Conservation (phyloP, 805 yeast species). For the Candida ulmi region DNA sequence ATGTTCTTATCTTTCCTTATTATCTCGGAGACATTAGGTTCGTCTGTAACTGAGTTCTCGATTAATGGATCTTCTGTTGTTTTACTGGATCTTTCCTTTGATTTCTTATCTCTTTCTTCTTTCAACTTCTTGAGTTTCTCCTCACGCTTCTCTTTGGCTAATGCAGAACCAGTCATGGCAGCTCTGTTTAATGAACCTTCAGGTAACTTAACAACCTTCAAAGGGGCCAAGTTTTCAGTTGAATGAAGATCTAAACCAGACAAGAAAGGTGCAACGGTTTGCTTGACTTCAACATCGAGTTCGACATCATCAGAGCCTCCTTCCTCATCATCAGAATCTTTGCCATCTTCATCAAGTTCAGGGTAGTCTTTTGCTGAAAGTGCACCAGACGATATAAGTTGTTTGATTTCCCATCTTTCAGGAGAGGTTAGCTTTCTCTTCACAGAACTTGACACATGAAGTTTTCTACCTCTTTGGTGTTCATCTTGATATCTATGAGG, state of each 20-base stretch:
- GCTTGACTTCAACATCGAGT: constrained; percentile 68
- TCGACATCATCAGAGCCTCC: constrained; percentile 38
- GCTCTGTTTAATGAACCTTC: constrained; percentile 75
- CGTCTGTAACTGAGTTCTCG: constrained; percentile 10
- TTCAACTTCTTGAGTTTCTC: constrained; percentile 44
- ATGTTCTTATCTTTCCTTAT: constrained; percentile 24
- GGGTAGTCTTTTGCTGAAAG: constrained; percentile 64
- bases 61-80: constrained; percentile 35
- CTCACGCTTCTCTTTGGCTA: constrained; percentile 62
- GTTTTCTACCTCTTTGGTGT: constrained; percentile 11
- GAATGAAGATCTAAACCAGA: constrained; percentile 40
- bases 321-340: constrained; percentile 17
- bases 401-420: constrained; percentile 87
- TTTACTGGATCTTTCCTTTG: constrained; percentile 43
- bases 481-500: constrained; percentile 7
- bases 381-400: constrained; percentile 75
- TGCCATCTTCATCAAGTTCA: constrained; percentile 41
- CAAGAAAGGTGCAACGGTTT: constrained; percentile 67
- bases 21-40: constrained; percentile 23
- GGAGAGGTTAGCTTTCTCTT: constrained; percentile 65
- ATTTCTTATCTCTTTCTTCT: constrained; percentile 35
- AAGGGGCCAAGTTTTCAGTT: constrained; percentile 37
- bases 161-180: constrained; percentile 67
- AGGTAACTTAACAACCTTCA: constrained; percentile 60
- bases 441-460: constrained; percentile 10